A percentile compares a stretch with the other conserved stretches of the same genome.
Evolutionary conservation across 2,329 filamentous ascomycete genomes (phyloP).

Genomic region (Pseudocercospora pini-densiflorae): DNA sequence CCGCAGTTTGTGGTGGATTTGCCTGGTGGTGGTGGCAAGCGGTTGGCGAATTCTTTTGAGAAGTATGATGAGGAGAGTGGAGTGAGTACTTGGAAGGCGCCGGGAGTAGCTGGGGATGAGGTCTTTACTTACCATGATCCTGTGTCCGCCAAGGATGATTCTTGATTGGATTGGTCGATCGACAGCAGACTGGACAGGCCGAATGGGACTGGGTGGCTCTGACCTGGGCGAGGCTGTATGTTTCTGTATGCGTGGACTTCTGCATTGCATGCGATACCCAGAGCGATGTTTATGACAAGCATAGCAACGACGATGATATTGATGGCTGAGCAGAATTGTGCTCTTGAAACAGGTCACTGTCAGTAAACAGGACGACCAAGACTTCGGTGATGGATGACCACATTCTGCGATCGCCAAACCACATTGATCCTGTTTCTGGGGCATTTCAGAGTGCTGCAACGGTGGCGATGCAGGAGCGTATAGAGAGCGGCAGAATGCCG

Average conservation of each 20-base stretch:
- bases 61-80: conserved; percentile 60
- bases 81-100: conserved; percentile 60
- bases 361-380: background rate
- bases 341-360: background rate
- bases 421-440: background rate
- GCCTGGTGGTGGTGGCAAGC: conserved; percentile 67
- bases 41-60: conserved; percentile 58
- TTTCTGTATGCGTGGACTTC: background rate
- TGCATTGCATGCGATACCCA: background rate
- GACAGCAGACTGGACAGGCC: conserved; percentile 16
- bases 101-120: conserved; percentile 53
- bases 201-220: background rate
- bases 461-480: background rate
- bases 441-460: background rate
- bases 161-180: background rate
- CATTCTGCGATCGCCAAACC: background rate
- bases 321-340: background rate
- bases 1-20: conserved; percentile 68
- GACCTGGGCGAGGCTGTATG: background rate
- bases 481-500: background rate
- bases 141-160: background rate
- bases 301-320: background rate
- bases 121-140: conserved; percentile 65
- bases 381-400: background rate
- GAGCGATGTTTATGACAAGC: background rate